A percentile compares a stretch with the other conserved stretches of the same genome.
Conservation (phyloP, 768 basidiomycete genomes). For the Jaapia argillacea region DNA sequence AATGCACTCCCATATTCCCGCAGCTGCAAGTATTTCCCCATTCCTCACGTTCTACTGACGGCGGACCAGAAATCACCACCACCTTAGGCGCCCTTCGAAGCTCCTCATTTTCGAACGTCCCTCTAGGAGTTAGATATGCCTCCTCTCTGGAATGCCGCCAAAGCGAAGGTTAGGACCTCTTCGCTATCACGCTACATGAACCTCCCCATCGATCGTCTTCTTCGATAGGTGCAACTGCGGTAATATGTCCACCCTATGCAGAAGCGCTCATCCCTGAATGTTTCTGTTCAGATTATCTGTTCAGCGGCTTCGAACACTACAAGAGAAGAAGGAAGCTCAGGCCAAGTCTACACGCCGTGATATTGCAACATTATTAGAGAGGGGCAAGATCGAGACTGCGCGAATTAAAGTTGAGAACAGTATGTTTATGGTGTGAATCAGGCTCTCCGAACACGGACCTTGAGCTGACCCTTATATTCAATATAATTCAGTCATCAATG, state of each 20-base stretch:
- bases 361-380: slow-evolving; percentile 71
- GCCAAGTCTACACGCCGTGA: slow-evolving; percentile 66
- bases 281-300: slow-evolving; percentile 55
- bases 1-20: no score
- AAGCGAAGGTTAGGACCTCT: slow-evolving; percentile 37
- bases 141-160: slow-evolving; percentile 53
- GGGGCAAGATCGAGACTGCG: slow-evolving; percentile 76
- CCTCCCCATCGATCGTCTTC: slow-evolving; percentile 1
- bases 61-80: no score
- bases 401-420: slow-evolving; percentile 78
- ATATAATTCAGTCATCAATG: slow-evolving; percentile 55
- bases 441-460: slow-evolving; percentile 10
- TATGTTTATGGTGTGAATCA: slow-evolving; percentile 27
- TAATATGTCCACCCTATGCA: slow-evolving; percentile 13
- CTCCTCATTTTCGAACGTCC: no score
- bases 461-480: slow-evolving; percentile 4
- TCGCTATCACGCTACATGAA: background rate
- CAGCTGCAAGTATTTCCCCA: no score
- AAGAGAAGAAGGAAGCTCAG: slow-evolving; percentile 90
- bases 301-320: slow-evolving; percentile 74
- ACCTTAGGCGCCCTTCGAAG: no score
- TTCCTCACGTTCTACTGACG: no score
- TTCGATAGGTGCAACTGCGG: slow-evolving; percentile 37
- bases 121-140: no score
- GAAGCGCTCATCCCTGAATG: background rate